Evolutionary conservation across 371 early-diverging fungal species (phyloP), one percentile per base, ranked within the genome.

Genomic region (Rhizopus stolonifer): DNA sequence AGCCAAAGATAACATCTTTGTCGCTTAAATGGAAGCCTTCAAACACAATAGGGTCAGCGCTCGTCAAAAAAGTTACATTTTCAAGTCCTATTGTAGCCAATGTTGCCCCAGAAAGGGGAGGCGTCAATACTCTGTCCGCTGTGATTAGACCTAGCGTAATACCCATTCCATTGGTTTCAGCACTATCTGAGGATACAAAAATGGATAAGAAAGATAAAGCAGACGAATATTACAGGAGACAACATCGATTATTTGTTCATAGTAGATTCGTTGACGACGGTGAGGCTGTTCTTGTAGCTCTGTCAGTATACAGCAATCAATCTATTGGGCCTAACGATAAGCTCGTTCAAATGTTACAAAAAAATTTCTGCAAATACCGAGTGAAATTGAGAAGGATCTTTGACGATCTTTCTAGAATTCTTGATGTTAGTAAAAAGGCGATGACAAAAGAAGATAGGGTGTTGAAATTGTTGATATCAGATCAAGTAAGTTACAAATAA

Each of bases 151-250:
- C 42, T 10, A 42, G 42, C 42, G 21, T n/a, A 23, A 34, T 59
- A 9, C 44, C 53, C 26, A 6, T 60, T 18, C 60, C 60, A 29
- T 17, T 54, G 0, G 29, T 34, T 18, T 17, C 13, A 1, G 25
- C 36, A 39, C 26, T 54, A 38, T 46, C 55, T 17, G 18, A 15
- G 5, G 33, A 44, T 24, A 29, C 32, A n/a, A 25, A 46, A 21
- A 32, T 60, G 46, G 17, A 23, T 22, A 26, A 39, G 15, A 67
- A 64, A 48, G 61, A 60, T 2, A 59, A 60, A 34, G 65, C 67
- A 29, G 63, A 58, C 22, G 68, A 68, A 31, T 72, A 64, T 25
- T 65, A 66, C 63, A 63, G 72, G 26, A 55, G 69, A 21, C 72
- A 72, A 29, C 58, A 66, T 25, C 72, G 72, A 14, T 57, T 64